These are phyloP conservation scores for Cutaneotrichosporon arboriforme DNA, from an alignment of 1,284 basidiomycete genomes.

Conservation along the genomic window DNA sequence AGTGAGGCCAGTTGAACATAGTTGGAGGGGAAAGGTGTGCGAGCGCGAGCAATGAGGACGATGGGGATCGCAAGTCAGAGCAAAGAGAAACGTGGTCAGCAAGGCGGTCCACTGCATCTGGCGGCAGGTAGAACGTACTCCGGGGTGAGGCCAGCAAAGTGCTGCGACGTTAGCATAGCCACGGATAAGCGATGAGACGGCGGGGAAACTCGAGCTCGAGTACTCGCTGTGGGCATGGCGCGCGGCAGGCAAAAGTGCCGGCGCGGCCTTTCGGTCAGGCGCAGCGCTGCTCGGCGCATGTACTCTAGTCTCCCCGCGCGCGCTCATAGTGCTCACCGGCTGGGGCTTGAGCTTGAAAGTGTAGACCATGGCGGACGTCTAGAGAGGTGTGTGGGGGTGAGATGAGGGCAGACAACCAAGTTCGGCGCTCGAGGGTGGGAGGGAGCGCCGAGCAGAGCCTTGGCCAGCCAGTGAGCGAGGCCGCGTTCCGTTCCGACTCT, in stretches of 20 bases:
- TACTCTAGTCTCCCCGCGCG: background rate
- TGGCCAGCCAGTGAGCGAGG: background rate
- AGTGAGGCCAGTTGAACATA: background rate
- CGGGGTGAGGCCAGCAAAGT: conserved; percentile 29
- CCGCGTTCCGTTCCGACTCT: conserved; percentile 1
- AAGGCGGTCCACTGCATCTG: background rate
- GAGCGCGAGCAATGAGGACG: too few relatives aligned
- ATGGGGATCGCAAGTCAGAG: background rate
- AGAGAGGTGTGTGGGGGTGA: background rate
- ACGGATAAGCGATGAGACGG: background rate
- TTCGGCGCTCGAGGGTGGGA: background rate
- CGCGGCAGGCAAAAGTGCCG: background rate
- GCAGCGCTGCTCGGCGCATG: too few relatives aligned
- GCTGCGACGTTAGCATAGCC: conserved; percentile 16
- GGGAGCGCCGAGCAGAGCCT: background rate
- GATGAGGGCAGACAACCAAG: background rate
- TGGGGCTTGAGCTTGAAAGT: conserved; percentile 12
- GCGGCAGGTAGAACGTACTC: conserved; percentile 24
- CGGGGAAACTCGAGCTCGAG: background rate
- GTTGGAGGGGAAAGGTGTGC: background rate
- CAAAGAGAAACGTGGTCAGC: background rate
- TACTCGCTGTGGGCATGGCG: too few relatives aligned
- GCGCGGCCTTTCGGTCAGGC: background rate
- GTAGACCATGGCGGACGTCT: conserved; percentile 11
- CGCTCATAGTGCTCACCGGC: conserved; percentile 11